Percentiles rank a stretch among this genome's conserved stretches.
Evolutionary conservation across 2,329 filamentous ascomycete genomes (phyloP).

Genomic region (Stagonosporopsis rhizophila): DNA sequence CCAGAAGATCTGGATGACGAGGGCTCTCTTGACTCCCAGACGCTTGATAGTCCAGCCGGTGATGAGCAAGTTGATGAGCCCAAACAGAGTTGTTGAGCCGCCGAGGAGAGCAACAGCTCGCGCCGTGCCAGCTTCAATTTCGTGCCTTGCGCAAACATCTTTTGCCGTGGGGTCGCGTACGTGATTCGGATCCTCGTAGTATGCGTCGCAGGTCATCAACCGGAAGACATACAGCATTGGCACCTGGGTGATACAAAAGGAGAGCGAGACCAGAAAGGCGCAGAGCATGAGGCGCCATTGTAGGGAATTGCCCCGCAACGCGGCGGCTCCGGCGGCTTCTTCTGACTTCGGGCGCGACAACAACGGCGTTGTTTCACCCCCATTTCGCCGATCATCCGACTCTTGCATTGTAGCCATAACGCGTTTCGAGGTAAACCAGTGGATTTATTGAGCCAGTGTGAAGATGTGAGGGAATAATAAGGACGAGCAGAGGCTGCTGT

Average conservation of each 20-base stretch:
- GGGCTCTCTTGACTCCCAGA: slow-evolving; percentile 68
- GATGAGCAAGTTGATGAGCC: slow-evolving; percentile 71
- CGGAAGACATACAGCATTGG: slow-evolving; percentile 70
- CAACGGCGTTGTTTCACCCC: slow-evolving; percentile 28
- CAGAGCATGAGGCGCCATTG: slow-evolving; percentile 61
- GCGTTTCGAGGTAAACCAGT: neutral
- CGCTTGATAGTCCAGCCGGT: slow-evolving; percentile 71
- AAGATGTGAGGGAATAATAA: neutral
- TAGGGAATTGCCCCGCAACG: slow-evolving; percentile 22
- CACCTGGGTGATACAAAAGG: slow-evolving; percentile 60
- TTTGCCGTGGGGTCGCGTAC: slow-evolving; percentile 50
- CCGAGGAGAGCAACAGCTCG: slow-evolving; percentile 69
- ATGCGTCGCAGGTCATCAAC: slow-evolving; percentile 74
- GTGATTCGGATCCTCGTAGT: slow-evolving; percentile 64
- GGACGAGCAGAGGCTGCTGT: neutral
- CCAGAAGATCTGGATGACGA: slow-evolving; percentile 69
- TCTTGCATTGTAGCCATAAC: slow-evolving; percentile 1
- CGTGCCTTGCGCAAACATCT: slow-evolving; percentile 66
- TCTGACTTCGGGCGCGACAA: slow-evolving; percentile 20
- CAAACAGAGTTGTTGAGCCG: slow-evolving; percentile 72
- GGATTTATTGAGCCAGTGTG: neutral
- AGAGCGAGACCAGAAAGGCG: slow-evolving; percentile 65
- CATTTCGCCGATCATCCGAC: neutral
- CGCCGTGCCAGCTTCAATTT: slow-evolving; percentile 71
- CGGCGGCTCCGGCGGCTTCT: slow-evolving; percentile 20